Base-by-base conservation (phyloP, 1,284 basidiomycete genomes). In the Moniliella sp. region DNA sequence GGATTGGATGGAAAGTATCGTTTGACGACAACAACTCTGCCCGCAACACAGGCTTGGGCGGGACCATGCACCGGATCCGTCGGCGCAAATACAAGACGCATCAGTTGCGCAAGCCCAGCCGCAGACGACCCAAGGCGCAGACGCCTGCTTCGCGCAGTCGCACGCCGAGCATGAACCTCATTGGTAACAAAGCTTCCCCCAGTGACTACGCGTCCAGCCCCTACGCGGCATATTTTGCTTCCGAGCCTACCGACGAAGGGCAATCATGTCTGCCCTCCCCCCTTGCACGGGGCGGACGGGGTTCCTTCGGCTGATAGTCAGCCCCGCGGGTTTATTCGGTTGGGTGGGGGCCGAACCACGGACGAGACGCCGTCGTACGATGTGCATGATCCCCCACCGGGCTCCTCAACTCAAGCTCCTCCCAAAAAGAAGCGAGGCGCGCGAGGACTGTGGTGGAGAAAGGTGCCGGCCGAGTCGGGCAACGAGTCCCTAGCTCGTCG, bases 1-100 rank as follows among this genome's bases (percentile, higher is more conserved):
- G 86, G 15, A 68, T 88, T n/a, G 56, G 75, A 33, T 76, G 78
- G 14, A 66, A 71, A 15, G 69, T 84, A 2, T 74, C 77, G 8
- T 94, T 93, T 58, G 79, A 88, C 60, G 73, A 75, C 33, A 31
- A 45, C 4, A 30, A 38, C 10, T 50, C 47, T 18, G 30, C 38
- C 4, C 35, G 48, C 8, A 32, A 37, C 5, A 45, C 41, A 2
- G 51, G 51, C 4, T 27, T 52, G 4, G 50, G 46, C 10, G 51
- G 51, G 11, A 48, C 50, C 5, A 31, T 48, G 3, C 35, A 48
- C 15, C 39, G 43, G 36, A 46, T 55, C 23, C 35, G 37, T 14
- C 32, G 35, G 25, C 33, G 36, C 12, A 46, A 43, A 27, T 27
- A 50, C 18, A 41, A 42, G 32, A 34, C 39, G 13, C 32, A 48